Conservation (phyloP, 805 yeast genomes). For the Sugiyamaella americana region DNA sequence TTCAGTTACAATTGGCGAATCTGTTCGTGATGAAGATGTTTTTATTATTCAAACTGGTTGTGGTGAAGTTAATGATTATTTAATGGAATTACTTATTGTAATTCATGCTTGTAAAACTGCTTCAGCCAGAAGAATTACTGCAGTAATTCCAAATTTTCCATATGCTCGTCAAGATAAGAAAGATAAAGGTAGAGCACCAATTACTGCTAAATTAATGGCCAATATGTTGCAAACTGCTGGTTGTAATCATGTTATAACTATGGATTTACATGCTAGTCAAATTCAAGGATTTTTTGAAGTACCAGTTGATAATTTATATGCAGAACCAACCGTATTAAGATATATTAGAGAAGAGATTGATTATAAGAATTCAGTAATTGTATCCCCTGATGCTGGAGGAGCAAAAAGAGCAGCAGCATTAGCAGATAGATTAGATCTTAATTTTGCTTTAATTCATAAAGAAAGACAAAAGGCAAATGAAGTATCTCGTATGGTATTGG, state of each 20-base stretch:
- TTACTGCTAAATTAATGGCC: constrained; percentile 91
- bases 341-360: constrained; percentile 66
- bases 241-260: constrained; percentile 89
- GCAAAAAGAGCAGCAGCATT: constrained; percentile 94
- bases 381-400: constrained; percentile 99
- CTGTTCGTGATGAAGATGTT: constrained; percentile 87
- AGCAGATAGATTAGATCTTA: constrained; percentile 86
- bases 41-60: constrained; percentile 80
- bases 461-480: constrained; percentile 95
- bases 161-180: constrained; percentile 97
- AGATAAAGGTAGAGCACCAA: constrained; percentile 93
- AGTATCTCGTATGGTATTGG: constrained; percentile 89
- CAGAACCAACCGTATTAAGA: constrained; percentile 83
- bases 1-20: constrained; percentile 79
- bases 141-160: constrained; percentile 92
- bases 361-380: constrained; percentile 60
- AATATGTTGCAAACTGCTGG: constrained; percentile 90
- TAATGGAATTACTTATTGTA: constrained; percentile 83
- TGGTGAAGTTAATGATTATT: constrained; percentile 77
- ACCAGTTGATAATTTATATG: constrained; percentile 93
- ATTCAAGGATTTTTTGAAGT: constrained; percentile 94
- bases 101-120: constrained; percentile 95
- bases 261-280: constrained; percentile 97
- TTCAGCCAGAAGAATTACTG: constrained; percentile 88
- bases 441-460: constrained; percentile 92